Evolutionary conservation across 495 filamentous ascomycete species (phyloP), one percentile per base, ranked within the genome.

Genomic region (Lepidopterella palustris): DNA sequence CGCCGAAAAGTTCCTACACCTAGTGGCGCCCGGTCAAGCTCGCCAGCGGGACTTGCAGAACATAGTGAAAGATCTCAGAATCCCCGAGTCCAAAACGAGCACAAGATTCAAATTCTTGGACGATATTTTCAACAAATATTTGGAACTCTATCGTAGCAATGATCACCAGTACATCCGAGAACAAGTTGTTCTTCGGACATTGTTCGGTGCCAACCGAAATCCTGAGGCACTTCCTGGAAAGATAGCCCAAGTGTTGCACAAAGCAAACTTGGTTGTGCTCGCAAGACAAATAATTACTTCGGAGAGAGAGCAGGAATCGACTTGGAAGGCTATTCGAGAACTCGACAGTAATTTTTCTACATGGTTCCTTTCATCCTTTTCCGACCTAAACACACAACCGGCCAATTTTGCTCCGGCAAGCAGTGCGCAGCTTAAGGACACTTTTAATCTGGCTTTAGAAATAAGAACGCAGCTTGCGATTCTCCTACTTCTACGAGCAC

Each of bases 181-280:
- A 4, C 23, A 35, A 13, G 59, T 65, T 9, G 57, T 73, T 4
- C 49, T 70, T 4, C 62, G 63, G 6, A 64, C 62, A 28, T 47
- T 76, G 15, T 47, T 58, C 45, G 58, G 59, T 1, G 55, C 40
- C 3, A 20, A 62, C n/a, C 55, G 42, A 57, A 63, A 72, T 35
- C 48, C 50, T 26, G 54, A 51, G 6, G 53, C 54, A 4, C 63
- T 56, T 9, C 56, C 57, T 20, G 70, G 59, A 49, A 66, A 69
- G 11, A 69, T 72, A 9, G 73, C 78, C 61, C 55, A 65, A 15
- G 59, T 78, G 20, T 39, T 79, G 2, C 70, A 78, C 24, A 64
- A 67, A 8, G 74, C 76, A n/a, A 79, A 79, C 62, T 45, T 79
- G 29, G 68, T 73, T n/a, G 57, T 62, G 1, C 60, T 78, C n/a